A percentile compares a stretch with the other conserved stretches of the same genome.
Conservation (phyloP, 129 eudicot genomes). For the Mikania micrantha region DNA sequence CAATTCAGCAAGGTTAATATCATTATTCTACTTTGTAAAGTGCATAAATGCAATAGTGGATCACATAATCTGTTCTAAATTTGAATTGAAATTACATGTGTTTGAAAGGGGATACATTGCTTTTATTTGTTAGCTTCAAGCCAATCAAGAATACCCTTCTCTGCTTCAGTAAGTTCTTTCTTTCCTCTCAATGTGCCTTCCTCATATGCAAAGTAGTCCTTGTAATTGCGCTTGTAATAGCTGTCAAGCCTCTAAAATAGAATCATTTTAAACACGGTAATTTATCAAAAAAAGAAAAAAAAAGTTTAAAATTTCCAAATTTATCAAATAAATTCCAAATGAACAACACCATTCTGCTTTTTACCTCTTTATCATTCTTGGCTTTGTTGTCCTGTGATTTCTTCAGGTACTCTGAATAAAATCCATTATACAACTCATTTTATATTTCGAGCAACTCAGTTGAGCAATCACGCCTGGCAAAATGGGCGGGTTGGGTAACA, state of each 20-base stretch:
- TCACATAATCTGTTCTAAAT: background rate
- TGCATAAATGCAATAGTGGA: background rate
- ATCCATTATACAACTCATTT: background rate
- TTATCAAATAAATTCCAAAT: too few relatives aligned
- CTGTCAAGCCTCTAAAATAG: slow-evolving; percentile 64
- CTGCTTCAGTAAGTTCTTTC: slow-evolving; percentile 76
- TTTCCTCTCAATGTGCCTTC: slow-evolving; percentile 65
- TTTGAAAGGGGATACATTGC: background rate
- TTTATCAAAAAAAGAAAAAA: too few relatives aligned
- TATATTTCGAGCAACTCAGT: background rate
- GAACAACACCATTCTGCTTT: background rate
- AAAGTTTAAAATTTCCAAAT: too few relatives aligned
- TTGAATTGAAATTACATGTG: background rate
- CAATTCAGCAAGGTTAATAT: too few relatives aligned
- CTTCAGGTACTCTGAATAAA: slow-evolving; percentile 56
- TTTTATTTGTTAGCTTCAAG: slow-evolving; percentile 57
- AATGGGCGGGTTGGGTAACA: too few relatives aligned
- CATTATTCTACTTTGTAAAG: background rate
- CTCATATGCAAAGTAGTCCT: slow-evolving; percentile 62
- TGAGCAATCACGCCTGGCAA: too few relatives aligned
- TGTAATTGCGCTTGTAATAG: slow-evolving; percentile 89
- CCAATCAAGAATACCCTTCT: slow-evolving; percentile 91
- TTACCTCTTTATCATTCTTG: slow-evolving; percentile 50
- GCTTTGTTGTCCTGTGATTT: slow-evolving; percentile 59
- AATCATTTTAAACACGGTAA: background rate